Evolutionary conservation across 352 stramenopile genomes (phyloP), one percentile per base, ranked within the genome.

Genomic region (Globisporangium echinulatum): DNA sequence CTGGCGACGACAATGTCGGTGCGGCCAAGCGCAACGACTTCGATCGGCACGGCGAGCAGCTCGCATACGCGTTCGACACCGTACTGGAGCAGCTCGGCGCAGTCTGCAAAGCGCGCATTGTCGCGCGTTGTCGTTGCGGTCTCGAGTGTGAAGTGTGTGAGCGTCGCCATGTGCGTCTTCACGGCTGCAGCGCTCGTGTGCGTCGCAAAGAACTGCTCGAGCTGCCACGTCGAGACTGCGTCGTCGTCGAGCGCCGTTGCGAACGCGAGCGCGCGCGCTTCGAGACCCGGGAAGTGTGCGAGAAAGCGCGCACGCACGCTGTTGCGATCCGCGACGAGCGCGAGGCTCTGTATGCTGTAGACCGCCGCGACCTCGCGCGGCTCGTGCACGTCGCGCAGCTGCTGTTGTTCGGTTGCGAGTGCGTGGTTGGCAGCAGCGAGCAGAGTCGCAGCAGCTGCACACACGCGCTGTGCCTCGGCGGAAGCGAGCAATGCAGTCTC

Each of bases 231-330:
- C 10, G 78, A 85, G 52, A 92, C 70, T 52, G 66, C 57, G 1
- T 66, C 67, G 33, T 77, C 69, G 3, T 74, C 70, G 0, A 94
- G 38, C 25, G 77, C 63, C 2, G 61, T 62, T 0, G 79, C 72
- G 59, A 94, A 92, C 14, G 70, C 58, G 46, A 82, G 56, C 1
- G 84, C 82, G 33, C 82, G 80, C 4, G 75, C 70, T 46, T 90
- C 79, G 13, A 89, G 61, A 0, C 76, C 74, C 46, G 84, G 80
- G 61, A 94, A 94, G 25, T 68, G 70, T 48, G 71, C 64, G 0
- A 94, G 63, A 64, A 88, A 92, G 15, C 87, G 58, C n/a, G 78
- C 69, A 4, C 75, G 73, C 17, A 77, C 70, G 6, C 82, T 63
- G 40, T 70, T 82, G 13, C 78, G 56, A 43, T 75, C 61, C 4